A percentile compares a stretch with the other conserved stretches of the same genome.
phyloP scores from a whole-genome alignment of 2,329 filamentous ascomycete species.

The Fusarium torreyae region DNA sequence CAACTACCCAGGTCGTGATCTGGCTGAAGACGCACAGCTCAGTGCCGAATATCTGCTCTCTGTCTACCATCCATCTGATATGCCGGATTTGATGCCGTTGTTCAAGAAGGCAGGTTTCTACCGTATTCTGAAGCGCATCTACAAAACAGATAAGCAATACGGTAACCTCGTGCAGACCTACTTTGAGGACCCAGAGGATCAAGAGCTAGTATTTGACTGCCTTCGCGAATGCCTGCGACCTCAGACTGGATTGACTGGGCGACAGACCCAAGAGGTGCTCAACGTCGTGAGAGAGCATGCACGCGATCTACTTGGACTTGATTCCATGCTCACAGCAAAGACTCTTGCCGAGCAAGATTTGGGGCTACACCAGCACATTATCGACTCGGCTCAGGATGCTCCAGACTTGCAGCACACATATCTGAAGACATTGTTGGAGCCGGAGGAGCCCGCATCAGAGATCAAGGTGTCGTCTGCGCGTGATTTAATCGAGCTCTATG shows the following conservation, averaged over 20 bases:
- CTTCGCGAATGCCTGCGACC: slow-evolving; percentile 81
- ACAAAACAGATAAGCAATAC: slow-evolving; percentile 84
- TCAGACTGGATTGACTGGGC: slow-evolving; percentile 73
- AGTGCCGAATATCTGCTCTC: slow-evolving; percentile 96
- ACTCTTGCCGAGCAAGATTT: slow-evolving; percentile 74
- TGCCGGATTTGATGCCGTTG: slow-evolving; percentile 80
- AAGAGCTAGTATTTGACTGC: slow-evolving; percentile 82
- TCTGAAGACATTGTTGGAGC: slow-evolving; percentile 82
- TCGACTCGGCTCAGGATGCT: slow-evolving; percentile 73
- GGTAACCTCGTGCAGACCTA: slow-evolving; percentile 83
- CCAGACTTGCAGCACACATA: slow-evolving; percentile 81
- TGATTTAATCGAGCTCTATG: slow-evolving; percentile 84
- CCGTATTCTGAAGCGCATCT: slow-evolving; percentile 91
- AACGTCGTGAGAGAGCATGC: slow-evolving; percentile 76
- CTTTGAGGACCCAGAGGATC: slow-evolving; percentile 87
- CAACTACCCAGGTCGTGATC: slow-evolving; percentile 82
- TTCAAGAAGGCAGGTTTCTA: slow-evolving; percentile 88
- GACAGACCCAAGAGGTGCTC: slow-evolving; percentile 81
- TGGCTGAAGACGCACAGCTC: slow-evolving; percentile 95
- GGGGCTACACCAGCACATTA: slow-evolving; percentile 75
- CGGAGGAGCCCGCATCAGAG: slow-evolving; percentile 55
- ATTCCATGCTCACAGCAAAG: slow-evolving; percentile 75
- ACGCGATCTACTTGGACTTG: slow-evolving; percentile 75
- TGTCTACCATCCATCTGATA: slow-evolving; percentile 89
- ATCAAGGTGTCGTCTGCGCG: slow-evolving; percentile 61